Conservation (phyloP, 169 alveolate species). For the Plasmodium berghei region DNA sequence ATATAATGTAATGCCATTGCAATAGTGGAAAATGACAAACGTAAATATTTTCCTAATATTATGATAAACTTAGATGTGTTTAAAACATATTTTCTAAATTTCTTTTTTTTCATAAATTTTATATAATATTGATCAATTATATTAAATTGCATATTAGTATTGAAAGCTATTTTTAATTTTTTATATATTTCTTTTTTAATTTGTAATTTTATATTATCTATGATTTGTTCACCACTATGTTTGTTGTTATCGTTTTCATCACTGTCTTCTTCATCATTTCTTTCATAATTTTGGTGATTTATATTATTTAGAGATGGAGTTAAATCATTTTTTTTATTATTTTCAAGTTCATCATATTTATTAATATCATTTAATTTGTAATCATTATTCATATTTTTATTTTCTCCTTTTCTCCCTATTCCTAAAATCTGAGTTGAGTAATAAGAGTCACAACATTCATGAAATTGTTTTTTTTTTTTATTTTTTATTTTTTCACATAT, state of each 20-base stretch:
- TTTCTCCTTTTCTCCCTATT: too few species aligned
- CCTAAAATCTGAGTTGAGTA: too few species aligned
- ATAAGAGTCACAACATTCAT: too few species aligned
- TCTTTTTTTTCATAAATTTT: slow-evolving; percentile 30
- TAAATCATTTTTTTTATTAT: background rate
- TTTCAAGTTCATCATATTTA: background rate
- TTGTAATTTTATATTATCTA: slow-evolving; percentile 23
- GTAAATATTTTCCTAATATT: slow-evolving; percentile 45
- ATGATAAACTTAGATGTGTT: slow-evolving; percentile 31
- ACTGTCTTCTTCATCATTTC: too few species aligned
- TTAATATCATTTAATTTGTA: background rate
- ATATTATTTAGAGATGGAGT: background rate
- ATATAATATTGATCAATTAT: slow-evolving; percentile 33
- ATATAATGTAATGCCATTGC: slow-evolving; percentile 42
- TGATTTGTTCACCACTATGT: background rate
- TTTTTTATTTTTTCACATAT: too few species aligned
- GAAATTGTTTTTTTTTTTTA: too few species aligned
- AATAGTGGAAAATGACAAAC: slow-evolving; percentile 27
- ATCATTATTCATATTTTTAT: too few species aligned
- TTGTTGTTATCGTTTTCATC: background rate
- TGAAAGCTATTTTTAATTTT: slow-evolving; percentile 36
- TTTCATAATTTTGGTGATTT: background rate
- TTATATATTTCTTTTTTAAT: slow-evolving; percentile 44
- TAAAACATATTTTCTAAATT: slow-evolving; percentile 33
- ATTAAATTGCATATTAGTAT: slow-evolving; percentile 30